Conservation (phyloP, 176 grass and related monocot species). For the Aechmea fasciata region DNA sequence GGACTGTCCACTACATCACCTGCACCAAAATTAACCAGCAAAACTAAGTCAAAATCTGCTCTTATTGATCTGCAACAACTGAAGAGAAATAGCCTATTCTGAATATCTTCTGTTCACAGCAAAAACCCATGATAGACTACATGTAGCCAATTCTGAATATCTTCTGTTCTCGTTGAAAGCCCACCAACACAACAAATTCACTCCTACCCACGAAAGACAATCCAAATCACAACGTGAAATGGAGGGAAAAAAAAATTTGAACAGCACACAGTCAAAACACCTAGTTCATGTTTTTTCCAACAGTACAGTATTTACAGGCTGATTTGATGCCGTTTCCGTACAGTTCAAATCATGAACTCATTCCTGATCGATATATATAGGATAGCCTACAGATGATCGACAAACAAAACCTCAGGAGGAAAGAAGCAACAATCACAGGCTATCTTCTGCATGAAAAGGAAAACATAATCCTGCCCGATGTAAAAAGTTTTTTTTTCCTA, state of each 20-base stretch:
- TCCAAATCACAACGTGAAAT: too few species aligned
- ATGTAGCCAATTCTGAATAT: neutral
- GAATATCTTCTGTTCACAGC: neutral
- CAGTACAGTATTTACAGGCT: too few species aligned
- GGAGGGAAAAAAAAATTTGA: neutral
- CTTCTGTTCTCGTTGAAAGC: neutral
- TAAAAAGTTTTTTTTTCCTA: neutral
- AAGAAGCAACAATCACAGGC: too few species aligned
- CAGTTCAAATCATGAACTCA: neutral
- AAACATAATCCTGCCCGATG: neutral
- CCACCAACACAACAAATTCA: neutral
- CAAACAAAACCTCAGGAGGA: too few species aligned
- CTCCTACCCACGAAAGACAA: too few species aligned
- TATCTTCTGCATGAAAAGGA: too few species aligned
- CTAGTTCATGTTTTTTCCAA: too few species aligned
- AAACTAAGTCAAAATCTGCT: slow-evolving; percentile 6
- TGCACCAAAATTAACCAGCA: slow-evolving; percentile 4
- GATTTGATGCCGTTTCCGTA: too few species aligned
- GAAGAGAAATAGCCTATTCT: neutral
- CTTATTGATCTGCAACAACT: neutral
- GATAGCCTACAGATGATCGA: too few species aligned
- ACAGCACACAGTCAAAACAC: neutral
- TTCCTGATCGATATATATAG: neutral
- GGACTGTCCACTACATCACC: slow-evolving; percentile 6
- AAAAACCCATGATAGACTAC: neutral